A percentile compares a stretch with the other conserved stretches of the same genome.
phyloP scores from a whole-genome alignment of 208 protist species.

The Trypanosoma melophagium region DNA sequence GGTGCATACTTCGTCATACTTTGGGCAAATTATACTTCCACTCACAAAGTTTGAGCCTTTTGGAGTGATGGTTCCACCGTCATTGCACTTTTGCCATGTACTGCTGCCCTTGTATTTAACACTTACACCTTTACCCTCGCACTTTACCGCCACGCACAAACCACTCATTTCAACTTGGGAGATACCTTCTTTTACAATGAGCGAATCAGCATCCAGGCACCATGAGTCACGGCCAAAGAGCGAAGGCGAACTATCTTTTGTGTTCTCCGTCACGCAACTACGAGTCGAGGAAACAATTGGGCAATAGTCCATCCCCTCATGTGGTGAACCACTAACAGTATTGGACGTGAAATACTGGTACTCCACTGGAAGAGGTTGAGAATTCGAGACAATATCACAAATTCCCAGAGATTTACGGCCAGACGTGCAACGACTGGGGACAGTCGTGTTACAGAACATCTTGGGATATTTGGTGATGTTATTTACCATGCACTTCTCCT shows the following conservation, averaged over 20 bases:
- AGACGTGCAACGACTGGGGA: not conserved
- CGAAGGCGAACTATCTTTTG: not conserved
- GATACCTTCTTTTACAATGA: not conserved
- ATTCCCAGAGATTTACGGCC: not conserved
- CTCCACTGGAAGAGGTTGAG: not conserved
- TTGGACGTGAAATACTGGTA: not conserved
- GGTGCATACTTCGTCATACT: not conserved
- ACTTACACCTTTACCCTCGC: not conserved
- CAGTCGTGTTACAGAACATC: slow-evolving; percentile 33
- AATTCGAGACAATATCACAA: not conserved
- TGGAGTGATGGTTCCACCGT: not conserved
- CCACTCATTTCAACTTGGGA: not conserved
- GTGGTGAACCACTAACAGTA: not conserved
- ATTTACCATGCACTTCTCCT: slow-evolving; percentile 21
- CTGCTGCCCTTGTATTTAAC: not conserved
- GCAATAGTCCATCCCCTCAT: not conserved
- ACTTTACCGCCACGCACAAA: slow-evolving; percentile 5
- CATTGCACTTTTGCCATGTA: not conserved
- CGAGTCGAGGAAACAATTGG: slow-evolving; percentile 9
- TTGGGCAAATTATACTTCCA: not conserved
- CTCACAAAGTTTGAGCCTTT: not conserved
- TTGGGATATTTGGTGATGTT: slow-evolving; percentile 11
- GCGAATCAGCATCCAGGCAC: slow-evolving; percentile 9
- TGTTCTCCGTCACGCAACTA: too few species aligned
- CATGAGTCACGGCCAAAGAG: not conserved